phyloP scores from a whole-genome alignment of 352 stramenopile genomes.

The Pythium rishiriense region DNA sequence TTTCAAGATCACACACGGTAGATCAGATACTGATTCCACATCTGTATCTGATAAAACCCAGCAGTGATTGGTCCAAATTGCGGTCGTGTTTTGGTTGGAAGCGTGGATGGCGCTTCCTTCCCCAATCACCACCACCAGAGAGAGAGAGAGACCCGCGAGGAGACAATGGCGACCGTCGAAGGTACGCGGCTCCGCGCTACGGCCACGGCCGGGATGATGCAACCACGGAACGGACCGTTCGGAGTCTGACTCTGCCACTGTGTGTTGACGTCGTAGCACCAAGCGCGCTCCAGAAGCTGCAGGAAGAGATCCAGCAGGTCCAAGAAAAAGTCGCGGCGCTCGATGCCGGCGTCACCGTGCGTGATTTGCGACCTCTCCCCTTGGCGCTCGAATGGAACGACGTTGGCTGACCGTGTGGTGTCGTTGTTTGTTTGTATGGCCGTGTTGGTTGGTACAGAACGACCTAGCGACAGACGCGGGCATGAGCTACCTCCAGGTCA shows the following conservation, averaged over 20 bases:
- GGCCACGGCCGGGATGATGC: no score
- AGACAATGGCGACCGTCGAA: constrained; percentile 36
- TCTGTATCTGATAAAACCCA: constrained; percentile 10
- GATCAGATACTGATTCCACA: constrained; percentile 7
- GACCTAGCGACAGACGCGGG: constrained; percentile 60
- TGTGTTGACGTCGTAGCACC: no score
- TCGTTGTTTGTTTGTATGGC: no score
- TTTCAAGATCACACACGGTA: constrained; percentile 10
- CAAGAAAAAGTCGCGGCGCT: constrained; percentile 54
- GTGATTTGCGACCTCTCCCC: constrained; percentile 4
- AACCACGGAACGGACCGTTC: no score
- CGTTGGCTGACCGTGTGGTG: no score
- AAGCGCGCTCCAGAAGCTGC: constrained; percentile 47
- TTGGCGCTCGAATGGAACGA: no score
- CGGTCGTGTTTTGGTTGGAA: constrained; percentile 29
- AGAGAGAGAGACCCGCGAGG: neutral
- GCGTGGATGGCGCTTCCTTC: constrained; percentile 7
- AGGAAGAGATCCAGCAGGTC: constrained; percentile 58
- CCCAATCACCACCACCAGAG: neutral
- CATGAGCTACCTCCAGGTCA: constrained; percentile 85
- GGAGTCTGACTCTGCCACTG: no score
- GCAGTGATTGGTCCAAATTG: constrained; percentile 41
- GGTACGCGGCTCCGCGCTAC: constrained; percentile 18
- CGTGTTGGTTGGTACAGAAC: constrained; percentile 33
- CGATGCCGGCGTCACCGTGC: constrained; percentile 43